phyloP scores from a whole-genome alignment of 2,329 filamentous ascomycete genomes.

The Plectosphaerella sp. region DNA sequence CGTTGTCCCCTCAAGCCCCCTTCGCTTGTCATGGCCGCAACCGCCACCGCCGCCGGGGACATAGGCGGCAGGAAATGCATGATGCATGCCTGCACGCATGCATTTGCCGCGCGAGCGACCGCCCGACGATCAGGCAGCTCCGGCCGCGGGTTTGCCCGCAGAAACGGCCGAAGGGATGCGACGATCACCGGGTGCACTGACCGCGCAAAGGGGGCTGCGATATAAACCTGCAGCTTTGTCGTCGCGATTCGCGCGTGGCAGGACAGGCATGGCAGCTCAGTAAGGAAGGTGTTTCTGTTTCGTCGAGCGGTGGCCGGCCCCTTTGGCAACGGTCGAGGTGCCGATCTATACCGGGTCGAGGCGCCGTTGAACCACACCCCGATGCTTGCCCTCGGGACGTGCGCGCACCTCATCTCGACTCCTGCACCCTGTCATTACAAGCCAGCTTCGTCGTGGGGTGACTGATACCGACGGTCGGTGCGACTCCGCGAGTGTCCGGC shows the following conservation, averaged over 20 bases:
- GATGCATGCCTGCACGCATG: too few relatives aligned
- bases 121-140: neutral
- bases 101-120: too few relatives aligned
- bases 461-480: too few relatives aligned
- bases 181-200: neutral
- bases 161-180: neutral
- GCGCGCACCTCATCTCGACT: neutral
- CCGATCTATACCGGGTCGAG: neutral
- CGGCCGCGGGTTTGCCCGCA: neutral
- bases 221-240: neutral
- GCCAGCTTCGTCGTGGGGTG: neutral
- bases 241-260: neutral
- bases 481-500: too few relatives aligned
- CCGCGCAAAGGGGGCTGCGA: neutral
- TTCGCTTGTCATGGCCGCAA: too few relatives aligned
- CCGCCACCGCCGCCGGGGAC: too few relatives aligned
- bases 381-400: neutral
- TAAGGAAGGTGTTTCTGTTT: too few relatives aligned
- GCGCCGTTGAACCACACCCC: neutral
- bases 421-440: neutral
- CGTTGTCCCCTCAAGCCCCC: too few relatives aligned
- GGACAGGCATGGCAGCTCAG: constrained; percentile 1
- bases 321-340: neutral
- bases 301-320: too few relatives aligned
- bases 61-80: too few relatives aligned